phyloP scores from a whole-genome alignment of 805 yeast species.

The Kazachstania taianensis region DNA sequence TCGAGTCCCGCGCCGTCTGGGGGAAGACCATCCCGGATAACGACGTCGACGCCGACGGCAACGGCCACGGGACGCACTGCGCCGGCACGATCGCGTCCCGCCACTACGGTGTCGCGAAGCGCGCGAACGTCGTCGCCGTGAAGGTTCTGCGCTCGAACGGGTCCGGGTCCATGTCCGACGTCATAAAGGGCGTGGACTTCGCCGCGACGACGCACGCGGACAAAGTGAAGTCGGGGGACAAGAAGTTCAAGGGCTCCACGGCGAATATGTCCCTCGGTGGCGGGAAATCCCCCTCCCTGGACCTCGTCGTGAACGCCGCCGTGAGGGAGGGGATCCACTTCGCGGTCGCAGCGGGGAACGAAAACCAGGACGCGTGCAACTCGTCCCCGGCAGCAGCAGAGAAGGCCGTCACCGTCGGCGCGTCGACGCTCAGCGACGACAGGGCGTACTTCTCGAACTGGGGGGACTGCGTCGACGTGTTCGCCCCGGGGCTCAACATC shows the following conservation, averaged over 20 bases:
- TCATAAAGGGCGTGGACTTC: constrained; percentile 73
- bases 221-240: constrained; percentile 39
- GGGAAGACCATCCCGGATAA: constrained; percentile 71
- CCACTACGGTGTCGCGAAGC: constrained; percentile 75
- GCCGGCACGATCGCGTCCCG: constrained; percentile 90
- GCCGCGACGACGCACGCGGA: constrained; percentile 65
- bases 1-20: constrained; percentile 78
- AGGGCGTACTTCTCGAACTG: constrained; percentile 83
- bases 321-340: constrained; percentile 93
- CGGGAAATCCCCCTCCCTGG: constrained; percentile 80
- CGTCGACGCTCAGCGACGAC: constrained; percentile 88
- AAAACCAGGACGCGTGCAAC: constrained; percentile 83
- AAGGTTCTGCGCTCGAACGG: constrained; percentile 78
- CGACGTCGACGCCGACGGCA: constrained; percentile 66
- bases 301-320: too few species aligned
- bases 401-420: constrained; percentile 77
- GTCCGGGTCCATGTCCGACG: constrained; percentile 75
- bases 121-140: constrained; percentile 69
- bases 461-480: constrained; percentile 92
- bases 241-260: constrained; percentile 73
- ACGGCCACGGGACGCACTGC: constrained; percentile 94
- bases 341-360: constrained; percentile 83
- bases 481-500: constrained; percentile 91
- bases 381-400: constrained; percentile 97
- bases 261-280: constrained; percentile 95